phyloP scores from a whole-genome alignment of 306 rosid species.

The Dalbergia cochinchinensis region DNA sequence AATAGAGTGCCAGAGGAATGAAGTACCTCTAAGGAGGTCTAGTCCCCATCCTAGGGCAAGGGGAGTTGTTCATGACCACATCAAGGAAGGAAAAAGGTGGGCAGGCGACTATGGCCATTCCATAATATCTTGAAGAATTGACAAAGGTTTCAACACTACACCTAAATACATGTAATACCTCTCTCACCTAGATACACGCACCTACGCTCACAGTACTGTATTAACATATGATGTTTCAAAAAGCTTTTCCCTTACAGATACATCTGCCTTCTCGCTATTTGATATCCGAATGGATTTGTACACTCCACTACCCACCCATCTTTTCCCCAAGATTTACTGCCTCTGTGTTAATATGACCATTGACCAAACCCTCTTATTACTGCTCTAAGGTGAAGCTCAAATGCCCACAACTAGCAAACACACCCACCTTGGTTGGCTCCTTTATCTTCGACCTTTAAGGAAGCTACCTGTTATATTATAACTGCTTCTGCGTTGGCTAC shows the following conservation, averaged over 20 bases:
- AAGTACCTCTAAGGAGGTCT: background rate
- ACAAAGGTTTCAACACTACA: too few relatives aligned
- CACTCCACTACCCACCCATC: conserved; percentile 24
- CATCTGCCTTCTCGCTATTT: background rate
- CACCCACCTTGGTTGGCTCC: conserved; percentile 38
- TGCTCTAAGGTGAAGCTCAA: conserved; percentile 36
- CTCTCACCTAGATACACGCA: too few relatives aligned
- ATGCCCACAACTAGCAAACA: conserved; percentile 41
- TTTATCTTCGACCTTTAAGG: conserved; percentile 32
- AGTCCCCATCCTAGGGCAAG: background rate
- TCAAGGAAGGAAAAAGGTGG: background rate
- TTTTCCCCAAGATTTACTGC: background rate
- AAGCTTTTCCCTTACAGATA: background rate
- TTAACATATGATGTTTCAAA: too few relatives aligned
- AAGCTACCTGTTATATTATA: conserved; percentile 6
- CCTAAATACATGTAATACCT: too few relatives aligned
- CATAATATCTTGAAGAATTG: background rate
- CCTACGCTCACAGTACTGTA: too few relatives aligned
- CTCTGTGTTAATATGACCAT: conserved; percentile 7
- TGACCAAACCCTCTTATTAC: conserved; percentile 1
- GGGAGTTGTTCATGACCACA: conserved; percentile 24
- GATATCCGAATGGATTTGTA: conserved; percentile 8
- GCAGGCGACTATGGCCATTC: background rate
- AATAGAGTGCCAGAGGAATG: background rate
- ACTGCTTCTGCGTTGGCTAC: too few relatives aligned